phyloP scores from a whole-genome alignment of 805 yeast genomes.

The Hanseniaspora lindneri region DNA sequence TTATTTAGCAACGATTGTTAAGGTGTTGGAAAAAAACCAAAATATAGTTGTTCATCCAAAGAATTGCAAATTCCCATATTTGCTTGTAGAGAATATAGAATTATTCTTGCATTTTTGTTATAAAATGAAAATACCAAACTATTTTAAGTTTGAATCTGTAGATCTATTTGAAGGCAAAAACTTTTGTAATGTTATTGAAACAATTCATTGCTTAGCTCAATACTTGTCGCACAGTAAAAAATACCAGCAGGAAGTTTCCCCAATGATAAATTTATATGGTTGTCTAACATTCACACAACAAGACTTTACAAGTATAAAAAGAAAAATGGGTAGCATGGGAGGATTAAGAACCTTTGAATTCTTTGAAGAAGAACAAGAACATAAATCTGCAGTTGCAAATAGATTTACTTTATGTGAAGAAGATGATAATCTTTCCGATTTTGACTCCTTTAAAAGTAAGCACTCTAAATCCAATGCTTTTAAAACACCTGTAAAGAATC shows the following conservation, averaged over 20 bases:
- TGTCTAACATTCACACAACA: constrained; percentile 46
- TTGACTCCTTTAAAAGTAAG: background rate
- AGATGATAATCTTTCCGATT: constrained; percentile 16
- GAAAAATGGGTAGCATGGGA: constrained; percentile 35
- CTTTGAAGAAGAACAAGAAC: constrained; percentile 35
- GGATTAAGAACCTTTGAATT: constrained; percentile 67
- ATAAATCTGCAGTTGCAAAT: constrained; percentile 21
- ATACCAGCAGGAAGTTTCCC: constrained; percentile 45
- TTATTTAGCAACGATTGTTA: constrained; percentile 64
- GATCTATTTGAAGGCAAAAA: constrained; percentile 87
- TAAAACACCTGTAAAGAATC: background rate
- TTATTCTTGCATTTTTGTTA: constrained; percentile 62
- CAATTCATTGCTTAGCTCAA: constrained; percentile 77
- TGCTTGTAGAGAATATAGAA: constrained; percentile 87
- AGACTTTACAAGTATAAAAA: constrained; percentile 58
- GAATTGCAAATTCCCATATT: constrained; percentile 61
- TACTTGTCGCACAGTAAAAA: constrained; percentile 40
- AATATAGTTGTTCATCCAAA: constrained; percentile 44
- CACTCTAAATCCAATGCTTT: background rate
- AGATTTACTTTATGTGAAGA: constrained; percentile 17
- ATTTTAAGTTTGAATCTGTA: constrained; percentile 81
- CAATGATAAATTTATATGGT: constrained; percentile 52
- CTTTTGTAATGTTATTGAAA: constrained; percentile 85
- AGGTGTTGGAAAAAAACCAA: constrained; percentile 54
- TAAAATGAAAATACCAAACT: constrained; percentile 65